Evolutionary conservation across 2,329 filamentous ascomycete genomes (phyloP), one percentile per base, ranked within the genome.

Genomic region (Zymoseptoria ardabiliae): DNA sequence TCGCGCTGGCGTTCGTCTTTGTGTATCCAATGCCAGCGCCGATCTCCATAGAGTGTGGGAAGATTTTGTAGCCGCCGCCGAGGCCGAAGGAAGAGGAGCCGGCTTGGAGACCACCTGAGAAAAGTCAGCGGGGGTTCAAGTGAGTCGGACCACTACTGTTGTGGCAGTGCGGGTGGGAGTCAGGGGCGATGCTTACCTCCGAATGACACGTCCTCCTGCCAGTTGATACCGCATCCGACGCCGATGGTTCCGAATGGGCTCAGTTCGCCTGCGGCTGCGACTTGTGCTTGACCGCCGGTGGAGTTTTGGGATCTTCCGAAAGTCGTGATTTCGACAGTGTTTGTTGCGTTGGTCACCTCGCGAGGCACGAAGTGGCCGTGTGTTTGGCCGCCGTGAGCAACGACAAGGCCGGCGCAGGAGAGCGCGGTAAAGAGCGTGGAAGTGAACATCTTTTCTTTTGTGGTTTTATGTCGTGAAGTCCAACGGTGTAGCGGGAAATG

Each of bases 201-300:
- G 53, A 62, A 64, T 2, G 49, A 59, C 10, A 57, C 58, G 7
- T 55, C 53, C 10, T 56, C 53, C 20, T 61, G 45, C 64, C 64
- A 66, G 22, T 64, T 61, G 13, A 66, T 54, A 13, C 62, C 64
- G 45, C 64, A 66, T 10, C 62, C 64, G 5, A 63, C 58, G 11
- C 62, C 62, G 22, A 65, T 61, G 0, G 19, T 35, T 1, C 62
- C 64, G 23, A 65, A 65, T 3, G 62, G 62, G 10, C 17, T 25
- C 10, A 65, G 45, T 3, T 41, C 53, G 23, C 64, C 64, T 3
- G 35, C 57, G 9, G 60, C 62, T 23, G 62, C 57, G 13, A 64
- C 60, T 23, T 56, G 50, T 28, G 60, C 64, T 41, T 58, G 53
- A 30, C 62, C 64, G 13, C 63, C 62, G 1, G 64, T 65, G 2